These are phyloP conservation scores for Auricularia cornea DNA, from an alignment of 768 basidiomycete genomes.

Conservation along the genomic window DNA sequence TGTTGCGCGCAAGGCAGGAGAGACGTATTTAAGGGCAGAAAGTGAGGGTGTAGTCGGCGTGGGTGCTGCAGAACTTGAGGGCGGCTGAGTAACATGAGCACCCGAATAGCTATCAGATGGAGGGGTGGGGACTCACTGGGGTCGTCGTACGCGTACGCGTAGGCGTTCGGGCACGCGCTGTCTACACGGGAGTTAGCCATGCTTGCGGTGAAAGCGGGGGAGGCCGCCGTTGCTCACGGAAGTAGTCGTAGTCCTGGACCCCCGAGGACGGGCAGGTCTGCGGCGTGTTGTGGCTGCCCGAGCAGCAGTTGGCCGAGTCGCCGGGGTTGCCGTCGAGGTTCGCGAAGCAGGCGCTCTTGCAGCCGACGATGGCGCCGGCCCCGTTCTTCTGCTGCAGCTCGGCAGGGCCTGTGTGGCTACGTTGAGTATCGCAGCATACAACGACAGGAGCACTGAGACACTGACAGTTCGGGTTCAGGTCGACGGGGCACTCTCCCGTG, in stretches of 20 bases:
- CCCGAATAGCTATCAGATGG: no score
- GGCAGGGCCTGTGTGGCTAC: constrained; percentile 3
- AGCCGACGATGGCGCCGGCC: constrained; percentile 33
- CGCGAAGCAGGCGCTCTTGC: constrained; percentile 49
- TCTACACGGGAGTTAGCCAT: constrained; percentile 6
- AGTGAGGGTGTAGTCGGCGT: constrained; percentile 37
- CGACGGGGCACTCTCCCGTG: constrained; percentile 1
- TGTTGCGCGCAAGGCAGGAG: no score
- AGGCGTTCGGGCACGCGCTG: constrained; percentile 36
- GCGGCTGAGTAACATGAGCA: constrained; percentile 38
- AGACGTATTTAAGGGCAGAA: constrained; percentile 30
- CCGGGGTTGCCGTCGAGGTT: constrained; percentile 30
- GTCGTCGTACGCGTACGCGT: constrained; percentile 47
- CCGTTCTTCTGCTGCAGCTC: not conserved
- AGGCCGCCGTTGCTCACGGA: not conserved
- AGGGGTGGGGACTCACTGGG: not conserved
- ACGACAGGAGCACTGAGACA: not conserved
- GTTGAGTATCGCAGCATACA: not conserved
- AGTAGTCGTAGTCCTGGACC: constrained; percentile 18
- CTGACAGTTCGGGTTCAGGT: constrained; percentile 7
- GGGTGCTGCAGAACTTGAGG: constrained; percentile 32
- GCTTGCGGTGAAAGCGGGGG: not conserved
- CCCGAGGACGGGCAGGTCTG: constrained; percentile 47
- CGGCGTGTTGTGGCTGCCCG: constrained; percentile 37
- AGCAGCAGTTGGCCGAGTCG: constrained; percentile 30